These are phyloP conservation scores for Russula virescens DNA, from an alignment of 768 basidiomycete genomes.

Conservation along the genomic window DNA sequence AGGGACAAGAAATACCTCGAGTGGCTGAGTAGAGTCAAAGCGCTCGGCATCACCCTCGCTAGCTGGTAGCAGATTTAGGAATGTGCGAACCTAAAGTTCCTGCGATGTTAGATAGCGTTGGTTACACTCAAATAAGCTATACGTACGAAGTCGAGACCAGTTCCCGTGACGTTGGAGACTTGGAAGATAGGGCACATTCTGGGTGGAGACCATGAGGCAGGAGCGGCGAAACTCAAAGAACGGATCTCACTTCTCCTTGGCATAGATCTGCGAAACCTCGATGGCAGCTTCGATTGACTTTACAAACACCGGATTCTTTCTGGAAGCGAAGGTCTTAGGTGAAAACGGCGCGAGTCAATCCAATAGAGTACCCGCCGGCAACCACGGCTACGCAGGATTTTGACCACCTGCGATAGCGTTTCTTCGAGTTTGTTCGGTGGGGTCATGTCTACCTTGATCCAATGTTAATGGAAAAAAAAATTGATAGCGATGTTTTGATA, in stretches of 20 bases:
- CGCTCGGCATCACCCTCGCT: slow-evolving; percentile 80
- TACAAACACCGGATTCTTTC: slow-evolving; percentile 80
- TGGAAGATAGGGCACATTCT: slow-evolving; percentile 90
- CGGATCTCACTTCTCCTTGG: slow-evolving; percentile 52
- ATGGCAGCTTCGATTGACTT: slow-evolving; percentile 76
- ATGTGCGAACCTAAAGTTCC: slow-evolving; percentile 61
- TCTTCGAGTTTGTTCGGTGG: slow-evolving; percentile 87
- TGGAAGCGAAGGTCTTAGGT: slow-evolving; percentile 28
- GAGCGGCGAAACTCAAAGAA: slow-evolving; percentile 20
- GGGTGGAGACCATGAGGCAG: neutral
- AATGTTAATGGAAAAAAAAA: neutral
- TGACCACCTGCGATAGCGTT: slow-evolving; percentile 87
- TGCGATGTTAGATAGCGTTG: neutral
- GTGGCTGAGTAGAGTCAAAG: slow-evolving; percentile 70
- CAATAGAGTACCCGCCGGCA: slow-evolving; percentile 54
- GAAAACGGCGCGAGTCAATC: neutral
- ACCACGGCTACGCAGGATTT: slow-evolving; percentile 88
- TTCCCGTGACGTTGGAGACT: slow-evolving; percentile 92
- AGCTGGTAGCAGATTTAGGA: slow-evolving; percentile 86
- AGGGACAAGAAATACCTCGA: slow-evolving; percentile 49
- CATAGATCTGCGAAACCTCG: slow-evolving; percentile 69
- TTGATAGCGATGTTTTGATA: slow-evolving; percentile 27
- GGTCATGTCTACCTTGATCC: slow-evolving; percentile 86
- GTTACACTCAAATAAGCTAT: neutral
- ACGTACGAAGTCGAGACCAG: slow-evolving; percentile 72